These are phyloP conservation scores for Blastobotrys serpentis DNA, from an alignment of 1,139 yeast genomes.

Conservation along the genomic window DNA sequence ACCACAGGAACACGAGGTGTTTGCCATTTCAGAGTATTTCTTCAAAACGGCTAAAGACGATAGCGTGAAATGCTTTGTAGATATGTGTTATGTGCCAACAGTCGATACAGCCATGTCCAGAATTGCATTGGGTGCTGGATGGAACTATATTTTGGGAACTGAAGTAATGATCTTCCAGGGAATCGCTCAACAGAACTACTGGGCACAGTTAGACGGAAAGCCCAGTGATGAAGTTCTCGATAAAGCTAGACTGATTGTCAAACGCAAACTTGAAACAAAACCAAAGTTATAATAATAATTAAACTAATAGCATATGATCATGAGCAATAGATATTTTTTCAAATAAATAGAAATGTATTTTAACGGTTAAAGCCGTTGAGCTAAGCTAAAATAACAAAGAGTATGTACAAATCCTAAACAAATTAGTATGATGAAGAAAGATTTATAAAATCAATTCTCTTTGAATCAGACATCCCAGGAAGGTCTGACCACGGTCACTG, in stretches of 20 bases:
- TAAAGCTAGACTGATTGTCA: neutral
- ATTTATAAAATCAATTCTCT: too few species aligned
- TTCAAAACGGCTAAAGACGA: neutral
- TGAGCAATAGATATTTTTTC: too few species aligned
- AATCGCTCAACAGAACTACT: slow-evolving; percentile 7
- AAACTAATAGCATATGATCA: too few species aligned
- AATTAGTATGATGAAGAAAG: too few species aligned
- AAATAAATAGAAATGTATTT: neutral
- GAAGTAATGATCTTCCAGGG: slow-evolving; percentile 8
- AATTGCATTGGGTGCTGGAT: neutral
- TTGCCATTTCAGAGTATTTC: neutral
- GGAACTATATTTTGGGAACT: neutral
- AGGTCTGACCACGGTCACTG: slow-evolving; percentile 72
- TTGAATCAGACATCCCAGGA: slow-evolving; percentile 68
- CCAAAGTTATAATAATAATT: neutral
- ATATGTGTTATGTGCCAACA: slow-evolving; percentile 6
- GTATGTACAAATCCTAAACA: neutral
- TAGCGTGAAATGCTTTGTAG: neutral
- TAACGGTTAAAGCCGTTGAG: too few species aligned
- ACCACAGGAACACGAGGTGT: neutral
- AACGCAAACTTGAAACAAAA: neutral
- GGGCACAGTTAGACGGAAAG: slow-evolving; percentile 1
- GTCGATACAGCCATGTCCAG: slow-evolving; percentile 1
- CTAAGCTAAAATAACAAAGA: neutral
- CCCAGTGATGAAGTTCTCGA: slow-evolving; percentile 1